Conservation (phyloP, 306 rosid genomes). For the Potentilla sterilis region DNA sequence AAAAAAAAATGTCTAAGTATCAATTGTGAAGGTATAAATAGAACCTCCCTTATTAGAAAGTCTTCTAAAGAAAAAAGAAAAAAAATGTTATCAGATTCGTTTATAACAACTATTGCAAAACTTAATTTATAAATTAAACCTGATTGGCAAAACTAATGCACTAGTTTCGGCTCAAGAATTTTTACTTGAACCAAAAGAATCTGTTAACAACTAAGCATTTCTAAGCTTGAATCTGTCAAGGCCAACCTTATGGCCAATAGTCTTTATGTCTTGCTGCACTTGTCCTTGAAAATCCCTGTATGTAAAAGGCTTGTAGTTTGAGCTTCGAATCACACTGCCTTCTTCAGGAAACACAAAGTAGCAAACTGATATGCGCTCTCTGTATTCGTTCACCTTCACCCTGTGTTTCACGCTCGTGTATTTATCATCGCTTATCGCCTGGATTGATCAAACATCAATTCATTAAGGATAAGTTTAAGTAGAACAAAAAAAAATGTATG, state of each 20-base stretch:
- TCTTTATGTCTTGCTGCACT: constrained; percentile 53
- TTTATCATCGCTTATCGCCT: constrained; percentile 65
- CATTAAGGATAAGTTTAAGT: neutral
- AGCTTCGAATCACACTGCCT: constrained; percentile 48
- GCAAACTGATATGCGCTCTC: constrained; percentile 56
- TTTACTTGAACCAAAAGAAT: neutral
- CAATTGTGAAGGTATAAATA: too few relatives aligned
- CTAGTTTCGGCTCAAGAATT: neutral
- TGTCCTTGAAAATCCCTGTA: constrained; percentile 58
- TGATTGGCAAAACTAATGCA: too few relatives aligned
- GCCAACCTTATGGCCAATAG: constrained; percentile 59
- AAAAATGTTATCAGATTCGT: too few relatives aligned
- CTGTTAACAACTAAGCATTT: neutral
- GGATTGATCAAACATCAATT: constrained; percentile 5
- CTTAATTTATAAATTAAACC: too few relatives aligned
- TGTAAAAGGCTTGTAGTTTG: constrained; percentile 64
- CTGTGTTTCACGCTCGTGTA: constrained; percentile 62
- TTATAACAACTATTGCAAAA: too few relatives aligned
- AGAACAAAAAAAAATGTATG: neutral
- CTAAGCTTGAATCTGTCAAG: constrained; percentile 48
- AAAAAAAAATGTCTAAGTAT: too few relatives aligned
- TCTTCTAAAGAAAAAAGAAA: too few relatives aligned
- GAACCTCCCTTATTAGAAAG: too few relatives aligned
- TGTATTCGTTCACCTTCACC: constrained; percentile 49
- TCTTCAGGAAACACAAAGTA: constrained; percentile 69